Conservation (phyloP, 2,329 filamentous ascomycete species). For the Colletotrichum tamarilloi region DNA sequence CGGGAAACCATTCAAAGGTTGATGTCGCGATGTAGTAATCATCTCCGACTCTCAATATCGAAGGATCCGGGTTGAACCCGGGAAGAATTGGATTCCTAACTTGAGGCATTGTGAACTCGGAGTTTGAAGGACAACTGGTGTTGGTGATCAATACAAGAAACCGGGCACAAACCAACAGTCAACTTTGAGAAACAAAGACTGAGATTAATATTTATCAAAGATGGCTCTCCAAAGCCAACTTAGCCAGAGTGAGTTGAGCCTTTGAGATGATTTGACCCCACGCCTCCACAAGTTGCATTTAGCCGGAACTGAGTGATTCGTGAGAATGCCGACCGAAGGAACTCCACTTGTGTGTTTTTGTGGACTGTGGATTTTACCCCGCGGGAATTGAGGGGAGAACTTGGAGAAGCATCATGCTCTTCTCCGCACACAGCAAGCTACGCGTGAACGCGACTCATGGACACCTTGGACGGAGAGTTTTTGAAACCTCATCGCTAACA, state of each 20-base stretch:
- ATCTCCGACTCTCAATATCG: conserved; percentile 60
- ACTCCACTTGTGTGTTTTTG: conserved; percentile 10
- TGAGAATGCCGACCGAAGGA: conserved; percentile 16
- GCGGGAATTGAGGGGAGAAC: conserved; percentile 15
- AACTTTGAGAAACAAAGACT: not conserved
- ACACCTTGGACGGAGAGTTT: not conserved
- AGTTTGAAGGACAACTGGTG: not conserved
- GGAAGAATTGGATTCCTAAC: conserved; percentile 66
- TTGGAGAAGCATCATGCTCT: not conserved
- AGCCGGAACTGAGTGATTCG: conserved; percentile 31
- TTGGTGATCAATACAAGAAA: not conserved
- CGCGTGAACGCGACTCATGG: not conserved
- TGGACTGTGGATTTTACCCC: conserved; percentile 17
- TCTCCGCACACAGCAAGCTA: not conserved
- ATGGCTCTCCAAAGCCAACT: not conserved
- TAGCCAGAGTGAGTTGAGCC: not conserved
- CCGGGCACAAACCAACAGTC: fast-evolving
- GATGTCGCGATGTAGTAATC: conserved; percentile 68
- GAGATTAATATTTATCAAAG: not conserved
- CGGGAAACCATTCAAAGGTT: conserved; percentile 67
- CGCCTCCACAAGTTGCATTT: conserved; percentile 33
- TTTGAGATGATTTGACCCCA: conserved; percentile 4
- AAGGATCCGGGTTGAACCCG: conserved; percentile 67
- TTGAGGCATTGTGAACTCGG: conserved; percentile 53
- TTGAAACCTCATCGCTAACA: not conserved